phyloP scores from a whole-genome alignment of 805 yeast genomes.

The Jamesozyma spencerorum region DNA sequence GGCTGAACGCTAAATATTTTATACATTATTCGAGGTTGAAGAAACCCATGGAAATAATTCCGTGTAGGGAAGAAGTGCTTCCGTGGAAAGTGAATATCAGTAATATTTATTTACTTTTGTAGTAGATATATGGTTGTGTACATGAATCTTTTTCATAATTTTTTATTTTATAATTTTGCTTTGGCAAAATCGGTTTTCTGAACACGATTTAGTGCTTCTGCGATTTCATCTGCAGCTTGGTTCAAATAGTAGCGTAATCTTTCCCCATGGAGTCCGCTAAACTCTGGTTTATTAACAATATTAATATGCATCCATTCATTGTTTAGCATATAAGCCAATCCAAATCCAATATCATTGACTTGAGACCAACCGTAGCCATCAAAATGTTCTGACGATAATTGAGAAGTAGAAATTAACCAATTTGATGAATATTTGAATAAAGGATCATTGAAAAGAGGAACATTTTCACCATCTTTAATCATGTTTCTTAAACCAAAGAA shows the following conservation, averaged over 20 bases:
- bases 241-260: constrained; percentile 58
- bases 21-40: too few relatives aligned
- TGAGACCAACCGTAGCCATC: constrained; percentile 96
- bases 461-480: constrained; percentile 45
- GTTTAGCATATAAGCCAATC: constrained; percentile 88
- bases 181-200: constrained; percentile 1
- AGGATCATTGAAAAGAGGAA: constrained; percentile 70
- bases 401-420: constrained; percentile 87
- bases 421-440: constrained; percentile 64
- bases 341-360: constrained; percentile 88
- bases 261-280: constrained; percentile 19
- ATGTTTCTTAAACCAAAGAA: constrained; percentile 77
- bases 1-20: too few relatives aligned
- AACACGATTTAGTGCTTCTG: constrained; percentile 34
- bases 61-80: too few relatives aligned
- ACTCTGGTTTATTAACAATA: constrained; percentile 51
- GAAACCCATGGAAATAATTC: too few relatives aligned
- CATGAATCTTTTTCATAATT: too few relatives aligned
- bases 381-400: constrained; percentile 72
- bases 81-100: too few relatives aligned
- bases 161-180: constrained; percentile 11
- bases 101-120: too few relatives aligned
- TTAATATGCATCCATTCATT: constrained; percentile 78
- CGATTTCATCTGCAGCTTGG: constrained; percentile 75
- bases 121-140: too few relatives aligned